Base-by-base conservation (phyloP, 1,139 yeast genomes). In the Saccharomycopsis phalli region DNA sequence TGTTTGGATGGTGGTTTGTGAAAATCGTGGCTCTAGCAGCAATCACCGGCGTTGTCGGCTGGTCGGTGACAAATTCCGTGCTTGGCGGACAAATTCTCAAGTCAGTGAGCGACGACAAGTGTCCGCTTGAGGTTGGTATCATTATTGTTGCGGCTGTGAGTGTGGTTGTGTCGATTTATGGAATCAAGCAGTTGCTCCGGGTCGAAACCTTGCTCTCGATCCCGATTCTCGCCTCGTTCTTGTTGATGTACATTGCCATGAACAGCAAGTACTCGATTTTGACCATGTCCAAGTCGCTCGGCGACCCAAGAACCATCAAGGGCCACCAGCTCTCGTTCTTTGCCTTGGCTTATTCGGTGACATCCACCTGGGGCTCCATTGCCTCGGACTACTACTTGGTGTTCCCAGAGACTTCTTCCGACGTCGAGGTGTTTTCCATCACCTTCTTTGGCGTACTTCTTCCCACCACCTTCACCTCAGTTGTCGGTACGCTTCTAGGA, bases 341-440 rank as follows among this genome's bases (percentile, higher is more conserved):
- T 54, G 73, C 88, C 1, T 64, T 84, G 37, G 69, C 81, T 28
- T 83, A 82, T 54, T 80, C 95, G 25, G 76, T 81, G 35, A 84
- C 95, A 2, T 74, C 88, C 1, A 83, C 95, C 1, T 87, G 95
- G 95, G 93, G 94, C 28, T 81, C 91, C 4, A 73, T 81, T 47
- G 83, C 95, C 1, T 70, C 91, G 1, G 96, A 87, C 59, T 87
- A 86, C 58, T 83, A 82, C 57, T 76, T 86, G 38, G 66, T 83
- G 41, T 78, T 86, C 55, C 95, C 95, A 0, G 94, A 83, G 53
- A 64, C 66, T 32, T 73, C 86, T 0, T 71, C 84, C 1, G 74
- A 74, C 46, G 50, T 61, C 48, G 70, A 69, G 49, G 66, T 80
- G 1, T 81, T 77, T 52, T 23, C 59, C 14, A 61, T 80, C 44